Evolutionary conservation across 495 filamentous ascomycete species (phyloP), one percentile per base, ranked within the genome.

Genomic region (Penicillium riverlandense): DNA sequence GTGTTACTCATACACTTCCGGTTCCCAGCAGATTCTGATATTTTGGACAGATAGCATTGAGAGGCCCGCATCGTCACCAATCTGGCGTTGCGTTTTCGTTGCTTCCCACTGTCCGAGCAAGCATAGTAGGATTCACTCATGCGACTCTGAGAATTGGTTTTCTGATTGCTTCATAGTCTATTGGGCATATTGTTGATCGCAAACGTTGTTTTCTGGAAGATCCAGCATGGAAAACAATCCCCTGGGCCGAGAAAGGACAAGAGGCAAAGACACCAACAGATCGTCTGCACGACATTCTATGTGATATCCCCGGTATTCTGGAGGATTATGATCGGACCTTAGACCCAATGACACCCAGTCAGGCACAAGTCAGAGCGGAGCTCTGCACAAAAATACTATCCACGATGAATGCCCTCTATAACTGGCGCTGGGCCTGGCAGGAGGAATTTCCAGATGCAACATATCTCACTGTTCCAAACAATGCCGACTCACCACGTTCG

Each of bases 151-250:
- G n/a, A 0, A 15, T 7, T 12, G 27, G 29, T 14, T 14, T 15
- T 8, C 8, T 31, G 1, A 14, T 13, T 39, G 0, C 10, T 10
- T 13, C 16, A n/a, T 2, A 48, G 45, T n/a, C 28, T 0, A 31
- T 50, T 4, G 49, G 49, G 15, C 50, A 44, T 15, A 35, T 57
- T n/a, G 34, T 53, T 9, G 43, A 57, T 8, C 46, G 53, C 7
- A 57, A 57, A 40, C 49, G 37, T 16, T 53, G 46, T 16, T 57
- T 57, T 15, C 41, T 57, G 6, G 53, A 53, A 42, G 31, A 40
- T 8, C 38, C 35, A 5, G 43, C 46, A 12, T 57, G 53, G 53
- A 57, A 53, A 44, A 53, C 43, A 8, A 45, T 53, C 2, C 50
- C 50, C 0, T 53, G 50, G 50, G 50, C 27, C 1, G 27, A 41